Conservation (phyloP, 164 flowering plant species). For the Liriodendron chinense region DNA sequence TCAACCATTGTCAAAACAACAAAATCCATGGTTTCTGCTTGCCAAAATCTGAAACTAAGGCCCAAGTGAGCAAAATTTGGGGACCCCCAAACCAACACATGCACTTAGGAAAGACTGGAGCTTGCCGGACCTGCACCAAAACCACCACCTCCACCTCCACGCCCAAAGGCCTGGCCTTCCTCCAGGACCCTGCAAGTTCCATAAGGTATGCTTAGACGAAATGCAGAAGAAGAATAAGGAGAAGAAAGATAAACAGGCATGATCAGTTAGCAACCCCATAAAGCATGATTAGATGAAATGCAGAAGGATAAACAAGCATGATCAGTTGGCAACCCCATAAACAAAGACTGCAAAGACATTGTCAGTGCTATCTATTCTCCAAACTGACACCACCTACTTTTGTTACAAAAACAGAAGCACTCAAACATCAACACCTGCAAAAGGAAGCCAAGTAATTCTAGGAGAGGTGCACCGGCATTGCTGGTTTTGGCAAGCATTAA, state of each 20-base stretch:
- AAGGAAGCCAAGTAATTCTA: too few relatives aligned
- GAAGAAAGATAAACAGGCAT: too few relatives aligned
- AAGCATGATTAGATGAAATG: neutral
- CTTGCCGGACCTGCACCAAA: slow-evolving; percentile 35
- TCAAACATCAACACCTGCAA: too few relatives aligned
- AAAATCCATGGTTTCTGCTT: neutral
- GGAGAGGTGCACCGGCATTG: too few relatives aligned
- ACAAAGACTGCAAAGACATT: too few relatives aligned
- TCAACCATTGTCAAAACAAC: neutral
- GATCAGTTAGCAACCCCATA: neutral
- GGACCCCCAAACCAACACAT: neutral
- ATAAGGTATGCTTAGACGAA: too few relatives aligned
- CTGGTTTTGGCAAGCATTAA: too few relatives aligned
- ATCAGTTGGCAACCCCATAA: too few relatives aligned
- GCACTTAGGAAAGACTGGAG: slow-evolving; percentile 16
- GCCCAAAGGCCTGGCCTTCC: slow-evolving; percentile 34
- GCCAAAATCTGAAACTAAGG: neutral
- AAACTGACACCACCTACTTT: too few relatives aligned
- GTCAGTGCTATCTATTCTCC: too few relatives aligned
- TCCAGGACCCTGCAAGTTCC: slow-evolving; percentile 30
- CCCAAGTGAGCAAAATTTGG: neutral
- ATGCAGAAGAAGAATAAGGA: too few relatives aligned
- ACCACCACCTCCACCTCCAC: slow-evolving; percentile 38
- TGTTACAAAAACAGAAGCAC: too few relatives aligned
- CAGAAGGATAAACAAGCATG: neutral